These are phyloP conservation scores for Coemansia sp. DNA, from an alignment of 192 early-diverging fungal genomes.

Conservation along the genomic window DNA sequence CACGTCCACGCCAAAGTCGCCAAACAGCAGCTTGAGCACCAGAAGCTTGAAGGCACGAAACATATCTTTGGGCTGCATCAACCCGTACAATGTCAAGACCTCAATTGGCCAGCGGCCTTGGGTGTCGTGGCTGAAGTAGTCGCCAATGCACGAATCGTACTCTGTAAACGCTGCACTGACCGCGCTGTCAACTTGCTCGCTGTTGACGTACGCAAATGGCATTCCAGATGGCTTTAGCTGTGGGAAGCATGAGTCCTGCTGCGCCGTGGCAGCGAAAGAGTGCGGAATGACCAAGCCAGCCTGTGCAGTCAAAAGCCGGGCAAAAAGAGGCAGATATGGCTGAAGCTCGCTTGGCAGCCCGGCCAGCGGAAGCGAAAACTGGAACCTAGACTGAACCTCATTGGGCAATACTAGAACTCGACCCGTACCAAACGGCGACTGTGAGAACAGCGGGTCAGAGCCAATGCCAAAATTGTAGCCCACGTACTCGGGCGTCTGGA, in stretches of 20 bases:
- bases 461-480: conserved; percentile 22
- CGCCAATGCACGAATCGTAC: conserved; percentile 31
- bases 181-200: conserved; percentile 28
- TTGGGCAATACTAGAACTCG: conserved; percentile 22
- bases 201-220: conserved; percentile 33
- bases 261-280: conserved; percentile 6
- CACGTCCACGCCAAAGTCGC: conserved; percentile 42
- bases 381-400: conserved; percentile 22
- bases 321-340: conserved; percentile 38
- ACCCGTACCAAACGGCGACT: conserved; percentile 36
- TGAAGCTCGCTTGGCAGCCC: conserved; percentile 27
- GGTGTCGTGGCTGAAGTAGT: conserved; percentile 2
- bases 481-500: conserved; percentile 15
- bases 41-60: conserved; percentile 23
- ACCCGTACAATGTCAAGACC: conserved; percentile 41
- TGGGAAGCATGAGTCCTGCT: conserved; percentile 13
- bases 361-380: conserved; percentile 38
- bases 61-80: conserved; percentile 11
- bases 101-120: conserved; percentile 37
- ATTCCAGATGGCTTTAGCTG: conserved; percentile 23
- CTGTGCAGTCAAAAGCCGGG: conserved; percentile 13
- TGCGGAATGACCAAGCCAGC: conserved; percentile 29
- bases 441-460: not conserved
- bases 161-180: conserved; percentile 11
- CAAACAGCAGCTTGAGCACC: conserved; percentile 43